Evolutionary conservation across 83 land plant species (phyloP).

Genomic region (Diphasiastrum complanatum): DNA sequence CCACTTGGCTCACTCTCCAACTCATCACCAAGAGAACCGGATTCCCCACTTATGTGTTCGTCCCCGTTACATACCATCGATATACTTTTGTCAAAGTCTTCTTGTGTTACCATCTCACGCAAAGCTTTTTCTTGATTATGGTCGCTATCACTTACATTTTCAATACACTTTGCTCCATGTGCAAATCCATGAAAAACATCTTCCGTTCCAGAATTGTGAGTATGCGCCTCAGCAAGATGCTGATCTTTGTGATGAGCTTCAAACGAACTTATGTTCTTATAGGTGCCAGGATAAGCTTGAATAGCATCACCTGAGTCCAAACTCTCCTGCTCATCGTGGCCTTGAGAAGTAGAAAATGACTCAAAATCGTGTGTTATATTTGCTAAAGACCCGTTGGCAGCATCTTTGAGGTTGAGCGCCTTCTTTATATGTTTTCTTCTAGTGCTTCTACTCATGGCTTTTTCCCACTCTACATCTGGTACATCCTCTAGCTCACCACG

Average conservation of each 20-base stretch:
- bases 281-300: too few species aligned
- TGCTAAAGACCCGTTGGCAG: conserved; percentile 29
- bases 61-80: conserved; percentile 2
- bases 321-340: too few species aligned
- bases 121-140: too few species aligned
- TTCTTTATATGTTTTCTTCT: conserved; percentile 63
- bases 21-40: conserved; percentile 38
- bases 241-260: too few species aligned
- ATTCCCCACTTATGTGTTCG: conserved; percentile 27
- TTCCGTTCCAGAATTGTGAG: too few species aligned
- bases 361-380: conserved; percentile 5
- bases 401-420: conserved; percentile 42
- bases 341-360: neutral
- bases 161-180: too few species aligned
- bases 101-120: too few species aligned
- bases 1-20: conserved; percentile 68
- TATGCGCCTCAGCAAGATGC: too few species aligned
- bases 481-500: conserved; percentile 41
- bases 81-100: neutral
- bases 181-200: too few species aligned
- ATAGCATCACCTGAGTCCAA: too few species aligned
- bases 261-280: too few species aligned
- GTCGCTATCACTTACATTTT: too few species aligned
- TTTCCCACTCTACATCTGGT: conserved; percentile 51
- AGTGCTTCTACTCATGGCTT: conserved; percentile 73